Percentiles rank a stretch among this genome's conserved stretches.
These are phyloP conservation scores for Rosa lucieae DNA, from an alignment of 306 rosid genomes.

Conservation along the genomic window DNA sequence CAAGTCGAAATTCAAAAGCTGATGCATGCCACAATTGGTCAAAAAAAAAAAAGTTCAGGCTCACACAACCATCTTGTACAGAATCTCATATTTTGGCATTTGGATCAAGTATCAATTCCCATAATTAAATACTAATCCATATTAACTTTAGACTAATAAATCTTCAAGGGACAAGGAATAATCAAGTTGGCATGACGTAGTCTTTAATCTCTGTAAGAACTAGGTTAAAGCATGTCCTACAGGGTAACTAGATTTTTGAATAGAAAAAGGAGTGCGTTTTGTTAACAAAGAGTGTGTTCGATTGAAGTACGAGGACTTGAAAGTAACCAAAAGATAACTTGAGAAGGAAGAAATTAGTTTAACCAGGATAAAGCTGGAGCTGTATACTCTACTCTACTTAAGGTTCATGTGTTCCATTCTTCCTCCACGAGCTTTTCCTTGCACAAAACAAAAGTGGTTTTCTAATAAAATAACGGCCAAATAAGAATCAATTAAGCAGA, in stretches of 20 bases:
- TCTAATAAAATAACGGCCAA: neutral
- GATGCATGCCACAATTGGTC: too few species aligned
- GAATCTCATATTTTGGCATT: too few species aligned
- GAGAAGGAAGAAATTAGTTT: neutral
- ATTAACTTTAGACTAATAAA: neutral
- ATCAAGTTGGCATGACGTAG: neutral
- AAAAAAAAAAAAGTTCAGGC: too few species aligned
- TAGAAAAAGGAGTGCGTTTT: neutral
- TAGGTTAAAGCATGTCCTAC: neutral
- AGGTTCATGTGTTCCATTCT: neutral
- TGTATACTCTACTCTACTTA: neutral
- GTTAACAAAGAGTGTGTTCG: neutral
- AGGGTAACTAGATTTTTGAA: neutral
- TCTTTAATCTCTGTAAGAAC: neutral
- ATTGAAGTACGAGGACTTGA: neutral
- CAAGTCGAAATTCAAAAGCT: neutral
- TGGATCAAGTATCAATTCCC: neutral
- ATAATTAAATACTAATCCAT: neutral
- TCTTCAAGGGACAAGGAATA: neutral
- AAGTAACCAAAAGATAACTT: conserved; percentile 1
- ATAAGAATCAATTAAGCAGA: neutral
- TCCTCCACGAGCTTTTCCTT: neutral
- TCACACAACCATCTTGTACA: too few species aligned
- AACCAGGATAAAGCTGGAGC: neutral
- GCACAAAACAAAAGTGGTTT: neutral